A percentile compares a stretch with the other conserved stretches of the same genome.
phyloP scores from a whole-genome alignment of 305 asterid genomes.

The Rubia occidens region DNA sequence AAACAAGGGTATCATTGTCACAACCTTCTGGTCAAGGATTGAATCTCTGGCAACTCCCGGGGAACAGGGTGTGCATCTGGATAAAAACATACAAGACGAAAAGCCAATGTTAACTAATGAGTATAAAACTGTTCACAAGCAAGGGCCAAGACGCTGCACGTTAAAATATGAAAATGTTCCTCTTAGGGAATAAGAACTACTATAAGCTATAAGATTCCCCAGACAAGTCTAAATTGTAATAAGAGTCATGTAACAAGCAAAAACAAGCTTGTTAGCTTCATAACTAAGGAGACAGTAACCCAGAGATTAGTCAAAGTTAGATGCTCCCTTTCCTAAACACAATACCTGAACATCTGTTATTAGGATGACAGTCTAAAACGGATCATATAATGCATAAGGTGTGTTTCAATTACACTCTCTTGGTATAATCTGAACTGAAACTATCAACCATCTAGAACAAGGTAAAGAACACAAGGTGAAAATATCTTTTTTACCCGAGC shows the following conservation, averaged over 20 bases:
- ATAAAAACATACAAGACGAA: conserved; percentile 17
- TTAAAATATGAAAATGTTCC: background rate
- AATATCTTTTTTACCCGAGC: too few species aligned
- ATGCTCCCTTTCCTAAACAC: background rate
- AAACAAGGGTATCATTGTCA: conserved; percentile 1
- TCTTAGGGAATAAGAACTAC: background rate
- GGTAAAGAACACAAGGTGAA: too few species aligned
- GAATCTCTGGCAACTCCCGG: conserved; percentile 76
- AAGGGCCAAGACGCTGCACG: background rate
- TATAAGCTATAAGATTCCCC: background rate
- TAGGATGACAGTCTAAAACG: background rate
- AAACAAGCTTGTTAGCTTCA: too few species aligned
- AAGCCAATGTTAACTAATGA: conserved; percentile 9
- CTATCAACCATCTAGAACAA: too few species aligned
- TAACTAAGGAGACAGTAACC: too few species aligned
- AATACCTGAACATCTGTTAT: background rate
- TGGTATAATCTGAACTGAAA: too few species aligned
- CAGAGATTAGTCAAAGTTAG: too few species aligned
- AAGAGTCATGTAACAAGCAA: too few species aligned
- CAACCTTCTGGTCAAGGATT: conserved; percentile 74
- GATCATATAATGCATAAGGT: background rate
- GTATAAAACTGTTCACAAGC: background rate
- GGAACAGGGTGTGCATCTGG: conserved; percentile 98
- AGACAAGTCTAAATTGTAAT: background rate
- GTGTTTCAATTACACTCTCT: background rate